phyloP scores from a whole-genome alignment of 1,284 basidiomycete genomes.

The Austroboletus niveus region DNA sequence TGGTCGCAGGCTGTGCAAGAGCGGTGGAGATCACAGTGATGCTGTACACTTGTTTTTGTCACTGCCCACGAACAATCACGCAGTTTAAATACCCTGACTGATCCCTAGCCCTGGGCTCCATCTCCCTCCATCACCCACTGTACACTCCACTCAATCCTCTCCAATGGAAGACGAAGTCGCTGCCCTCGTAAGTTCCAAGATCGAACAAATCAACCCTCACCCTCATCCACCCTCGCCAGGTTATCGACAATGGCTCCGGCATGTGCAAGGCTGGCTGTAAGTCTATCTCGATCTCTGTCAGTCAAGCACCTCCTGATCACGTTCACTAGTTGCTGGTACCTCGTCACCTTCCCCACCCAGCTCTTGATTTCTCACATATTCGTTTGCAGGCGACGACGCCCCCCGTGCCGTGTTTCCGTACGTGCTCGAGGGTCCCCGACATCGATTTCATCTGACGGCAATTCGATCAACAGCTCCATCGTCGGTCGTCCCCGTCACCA shows the following conservation, averaged over 20 bases:
- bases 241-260: constrained; percentile 65
- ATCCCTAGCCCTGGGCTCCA: too few species aligned
- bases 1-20: too few species aligned
- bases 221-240: constrained; percentile 30
- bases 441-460: constrained; percentile 8
- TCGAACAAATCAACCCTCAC: neutral
- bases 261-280: constrained; percentile 71
- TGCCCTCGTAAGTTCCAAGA: constrained; percentile 36
- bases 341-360: neutral
- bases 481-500: constrained; percentile 86
- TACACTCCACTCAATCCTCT: too few species aligned
- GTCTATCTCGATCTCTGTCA: constrained; percentile 14
- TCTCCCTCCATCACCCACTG: too few species aligned
- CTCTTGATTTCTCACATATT: neutral
- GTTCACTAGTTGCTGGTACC: constrained; percentile 27
- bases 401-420: constrained; percentile 75
- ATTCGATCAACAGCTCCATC: constrained; percentile 54
- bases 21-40: too few species aligned
- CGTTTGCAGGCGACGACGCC: constrained; percentile 63
- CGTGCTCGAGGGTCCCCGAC: constrained; percentile 24
- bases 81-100: too few species aligned
- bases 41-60: too few species aligned
- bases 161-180: constrained; percentile 47
- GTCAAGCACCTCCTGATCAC: constrained; percentile 4
- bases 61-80: too few species aligned